A percentile compares a stretch with the other conserved stretches of the same genome.
phyloP scores from a whole-genome alignment of 495 filamentous ascomycete species.

The Talaromyces liani region DNA sequence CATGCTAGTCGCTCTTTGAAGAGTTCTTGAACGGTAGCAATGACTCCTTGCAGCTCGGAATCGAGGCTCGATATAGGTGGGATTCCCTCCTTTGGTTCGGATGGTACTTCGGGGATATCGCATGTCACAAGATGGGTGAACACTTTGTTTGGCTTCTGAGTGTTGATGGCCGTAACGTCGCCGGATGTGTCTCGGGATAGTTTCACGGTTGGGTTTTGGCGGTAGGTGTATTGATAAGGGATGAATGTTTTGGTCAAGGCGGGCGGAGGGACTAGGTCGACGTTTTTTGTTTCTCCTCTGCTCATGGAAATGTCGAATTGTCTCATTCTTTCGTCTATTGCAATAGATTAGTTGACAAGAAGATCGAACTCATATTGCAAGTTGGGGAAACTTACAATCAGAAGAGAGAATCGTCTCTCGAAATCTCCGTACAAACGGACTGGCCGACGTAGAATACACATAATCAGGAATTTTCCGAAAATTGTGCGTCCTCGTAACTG shows the following conservation, averaged over 20 bases:
- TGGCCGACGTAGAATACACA: constrained; percentile 56
- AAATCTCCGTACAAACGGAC: constrained; percentile 58
- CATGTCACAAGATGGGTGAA: constrained; percentile 55
- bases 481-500: constrained; percentile 72
- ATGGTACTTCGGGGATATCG: constrained; percentile 46
- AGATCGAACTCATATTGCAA: neutral
- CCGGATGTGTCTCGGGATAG: constrained; percentile 43
- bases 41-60: constrained; percentile 45
- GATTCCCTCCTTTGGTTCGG: constrained; percentile 40
- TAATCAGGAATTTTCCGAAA: constrained; percentile 77
- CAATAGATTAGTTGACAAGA: neutral
- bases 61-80: constrained; percentile 38
- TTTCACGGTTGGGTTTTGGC: constrained; percentile 53
- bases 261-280: constrained; percentile 75
- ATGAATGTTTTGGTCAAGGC: constrained; percentile 58
- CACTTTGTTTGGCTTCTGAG: constrained; percentile 40
- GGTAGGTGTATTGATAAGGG: constrained; percentile 60
- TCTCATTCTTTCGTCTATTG: constrained; percentile 57
- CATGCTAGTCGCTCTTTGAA: constrained; percentile 75
- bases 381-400: constrained; percentile 42
- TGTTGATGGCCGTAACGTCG: constrained; percentile 44
- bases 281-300: constrained; percentile 47
- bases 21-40: constrained; percentile 49
- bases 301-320: constrained; percentile 63
- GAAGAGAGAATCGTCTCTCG: constrained; percentile 56